phyloP scores from a whole-genome alignment of 768 basidiomycete genomes.

The Cubamyces sp. region DNA sequence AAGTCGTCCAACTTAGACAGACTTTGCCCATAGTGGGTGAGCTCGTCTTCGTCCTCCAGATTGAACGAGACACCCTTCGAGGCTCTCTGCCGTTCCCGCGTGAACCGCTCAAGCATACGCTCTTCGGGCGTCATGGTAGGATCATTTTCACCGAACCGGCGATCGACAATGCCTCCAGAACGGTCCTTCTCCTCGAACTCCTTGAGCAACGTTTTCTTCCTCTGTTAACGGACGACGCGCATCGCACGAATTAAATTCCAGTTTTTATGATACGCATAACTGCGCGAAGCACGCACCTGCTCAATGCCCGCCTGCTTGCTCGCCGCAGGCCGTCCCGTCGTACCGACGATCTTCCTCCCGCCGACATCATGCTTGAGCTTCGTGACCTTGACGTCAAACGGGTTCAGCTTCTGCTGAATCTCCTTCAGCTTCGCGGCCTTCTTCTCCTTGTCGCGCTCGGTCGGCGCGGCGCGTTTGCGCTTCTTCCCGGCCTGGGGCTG shows the following conservation, averaged over 20 bases:
- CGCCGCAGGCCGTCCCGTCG: constrained; percentile 79
- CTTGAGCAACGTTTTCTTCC: constrained; percentile 86
- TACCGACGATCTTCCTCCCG: constrained; percentile 83
- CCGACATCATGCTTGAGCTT: constrained; percentile 93
- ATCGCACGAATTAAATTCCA: not conserved
- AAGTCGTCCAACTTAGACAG: constrained; percentile 85
- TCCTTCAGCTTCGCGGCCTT: constrained; percentile 77
- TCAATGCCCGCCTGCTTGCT: constrained; percentile 92
- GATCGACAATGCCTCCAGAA: constrained; percentile 88
- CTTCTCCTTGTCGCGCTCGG: constrained; percentile 83
- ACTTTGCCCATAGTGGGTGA: constrained; percentile 91
- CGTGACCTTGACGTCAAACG: constrained; percentile 92
- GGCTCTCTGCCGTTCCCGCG: constrained; percentile 80
- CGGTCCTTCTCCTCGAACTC: constrained; percentile 83
- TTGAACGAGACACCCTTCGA: constrained; percentile 84
- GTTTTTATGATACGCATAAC: too few relatives aligned
- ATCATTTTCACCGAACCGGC: constrained; percentile 96
- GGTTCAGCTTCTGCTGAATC: constrained; percentile 86
- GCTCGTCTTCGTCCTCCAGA: constrained; percentile 87
- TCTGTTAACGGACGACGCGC: constrained; percentile 45
- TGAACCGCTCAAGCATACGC: constrained; percentile 96
- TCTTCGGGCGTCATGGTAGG: constrained; percentile 93
- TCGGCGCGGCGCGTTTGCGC: constrained; percentile 59
- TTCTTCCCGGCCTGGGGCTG: constrained; percentile 64
- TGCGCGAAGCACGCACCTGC: constrained; percentile 55